Evolutionary conservation across 768 basidiomycete species (phyloP).

Genomic region (Termitomyces sp.): DNA sequence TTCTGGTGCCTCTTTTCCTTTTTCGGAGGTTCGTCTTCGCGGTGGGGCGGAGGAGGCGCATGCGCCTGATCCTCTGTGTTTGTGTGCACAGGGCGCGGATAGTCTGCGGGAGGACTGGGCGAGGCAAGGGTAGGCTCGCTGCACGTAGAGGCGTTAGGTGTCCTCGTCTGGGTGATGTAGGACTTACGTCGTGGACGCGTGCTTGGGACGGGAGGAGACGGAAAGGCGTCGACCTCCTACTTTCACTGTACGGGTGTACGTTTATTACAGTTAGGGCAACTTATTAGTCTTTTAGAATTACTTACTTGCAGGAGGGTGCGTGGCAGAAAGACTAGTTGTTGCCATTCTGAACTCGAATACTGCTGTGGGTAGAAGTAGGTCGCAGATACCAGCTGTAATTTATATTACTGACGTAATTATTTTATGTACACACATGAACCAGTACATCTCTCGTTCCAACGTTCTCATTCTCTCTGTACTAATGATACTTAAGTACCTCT

Average conservation of each 20-base stretch:
- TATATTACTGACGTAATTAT: slow-evolving; percentile 12
- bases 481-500: too few relatives aligned
- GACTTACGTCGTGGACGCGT: slow-evolving; percentile 30
- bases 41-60: slow-evolving; percentile 28
- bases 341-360: slow-evolving; percentile 16
- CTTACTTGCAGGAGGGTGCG: slow-evolving; percentile 50
- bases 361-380: background rate
- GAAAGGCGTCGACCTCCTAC: slow-evolving; percentile 54
- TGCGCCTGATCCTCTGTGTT: slow-evolving; percentile 26
- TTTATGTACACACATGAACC: background rate
- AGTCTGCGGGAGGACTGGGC: slow-evolving; percentile 28
- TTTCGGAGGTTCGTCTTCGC: slow-evolving; percentile 40
- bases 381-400: slow-evolving; percentile 2
- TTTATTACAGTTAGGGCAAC: background rate
- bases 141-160: background rate
- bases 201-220: slow-evolving; percentile 34
- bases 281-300: background rate
- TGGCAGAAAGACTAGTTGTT: slow-evolving; percentile 24
- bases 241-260: slow-evolving; percentile 28
- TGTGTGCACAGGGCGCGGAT: slow-evolving; percentile 50
- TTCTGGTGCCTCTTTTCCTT: slow-evolving; percentile 45
- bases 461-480: too few relatives aligned
- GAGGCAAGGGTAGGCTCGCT: slow-evolving; percentile 15
- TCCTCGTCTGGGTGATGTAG: background rate
- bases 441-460: too few relatives aligned